Evolutionary conservation across 192 early-diverging fungal genomes (phyloP).

Genomic region (Jimgerdemannia lactiflua): DNA sequence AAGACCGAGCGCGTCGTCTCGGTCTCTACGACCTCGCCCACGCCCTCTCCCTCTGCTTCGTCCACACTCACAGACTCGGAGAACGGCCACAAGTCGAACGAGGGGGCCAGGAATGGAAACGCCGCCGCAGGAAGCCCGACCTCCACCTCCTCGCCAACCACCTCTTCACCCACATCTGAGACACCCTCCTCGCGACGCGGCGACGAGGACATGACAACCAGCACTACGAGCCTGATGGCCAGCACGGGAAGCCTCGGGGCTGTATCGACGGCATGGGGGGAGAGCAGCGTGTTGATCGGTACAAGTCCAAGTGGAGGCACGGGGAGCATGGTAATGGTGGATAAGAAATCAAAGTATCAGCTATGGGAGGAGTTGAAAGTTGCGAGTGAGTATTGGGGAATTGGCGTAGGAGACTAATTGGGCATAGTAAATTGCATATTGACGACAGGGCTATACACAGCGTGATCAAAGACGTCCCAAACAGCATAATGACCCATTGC

Average conservation of each 20-base stretch:
- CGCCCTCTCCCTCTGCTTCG: constrained; percentile 20
- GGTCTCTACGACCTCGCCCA: constrained; percentile 25
- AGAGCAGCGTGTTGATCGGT: background rate
- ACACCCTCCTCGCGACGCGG: no score
- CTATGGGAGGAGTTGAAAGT: constrained; percentile 93
- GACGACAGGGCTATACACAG: no score
- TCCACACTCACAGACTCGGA: constrained; percentile 6
- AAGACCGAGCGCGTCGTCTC: constrained; percentile 12
- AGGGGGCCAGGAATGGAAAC: background rate
- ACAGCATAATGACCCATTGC: no score
- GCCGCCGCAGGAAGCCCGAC: background rate
- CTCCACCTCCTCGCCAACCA: background rate
- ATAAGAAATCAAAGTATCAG: constrained; percentile 58
- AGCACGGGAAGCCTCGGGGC: background rate
- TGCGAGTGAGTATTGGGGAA: constrained; percentile 50
- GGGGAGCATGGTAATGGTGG: background rate
- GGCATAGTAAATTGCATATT: no score
- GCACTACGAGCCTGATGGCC: background rate
- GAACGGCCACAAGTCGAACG: background rate
- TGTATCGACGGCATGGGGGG: background rate
- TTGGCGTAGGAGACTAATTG: background rate
- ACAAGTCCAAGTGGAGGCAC: background rate
- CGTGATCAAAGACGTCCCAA: no score
- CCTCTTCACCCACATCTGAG: background rate
- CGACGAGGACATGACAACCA: no score